phyloP scores from a whole-genome alignment of 2,329 filamentous ascomycete genomes.

The Penicillium freii region DNA sequence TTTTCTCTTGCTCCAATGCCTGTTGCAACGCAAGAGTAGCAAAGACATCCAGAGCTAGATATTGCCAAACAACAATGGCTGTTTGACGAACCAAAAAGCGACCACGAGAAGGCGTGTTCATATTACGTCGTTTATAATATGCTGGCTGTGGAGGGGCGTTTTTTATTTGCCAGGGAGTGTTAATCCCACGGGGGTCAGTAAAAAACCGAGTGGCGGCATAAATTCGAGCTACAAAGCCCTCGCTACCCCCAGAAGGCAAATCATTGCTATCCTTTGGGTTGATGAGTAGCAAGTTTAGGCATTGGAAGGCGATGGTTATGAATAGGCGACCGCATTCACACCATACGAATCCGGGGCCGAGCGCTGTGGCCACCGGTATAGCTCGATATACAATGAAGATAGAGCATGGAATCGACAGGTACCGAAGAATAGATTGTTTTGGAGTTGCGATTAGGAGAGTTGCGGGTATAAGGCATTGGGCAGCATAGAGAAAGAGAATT shows the following conservation, averaged over 20 bases:
- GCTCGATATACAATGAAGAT: conserved; percentile 6
- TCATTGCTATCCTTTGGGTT: conserved; percentile 7
- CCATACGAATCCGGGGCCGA: conserved; percentile 17
- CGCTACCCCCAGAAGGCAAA: neutral
- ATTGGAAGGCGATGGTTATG: conserved; percentile 15
- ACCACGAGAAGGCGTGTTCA: conserved; percentile 2
- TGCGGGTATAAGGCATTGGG: conserved; percentile 16
- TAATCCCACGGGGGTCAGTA: conserved; percentile 16
- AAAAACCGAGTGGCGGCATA: conserved; percentile 2
- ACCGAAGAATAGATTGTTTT: conserved; percentile 15
- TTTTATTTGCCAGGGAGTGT: conserved; percentile 21
- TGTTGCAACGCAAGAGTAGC: neutral
- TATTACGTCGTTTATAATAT: conserved; percentile 6
- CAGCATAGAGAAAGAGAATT: conserved; percentile 3
- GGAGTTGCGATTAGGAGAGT: conserved; percentile 15
- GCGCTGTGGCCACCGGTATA: neutral
- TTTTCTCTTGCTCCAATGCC: neutral
- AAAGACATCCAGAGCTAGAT: conserved; percentile 10
- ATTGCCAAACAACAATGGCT: conserved; percentile 19
- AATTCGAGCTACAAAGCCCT: neutral
- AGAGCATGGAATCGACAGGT: conserved; percentile 14
- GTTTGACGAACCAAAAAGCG: conserved; percentile 18
- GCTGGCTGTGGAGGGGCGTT: conserved; percentile 14
- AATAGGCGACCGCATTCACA: conserved; percentile 12
- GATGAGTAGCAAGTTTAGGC: conserved; percentile 6